Base-by-base conservation (phyloP, 306 rosid species). In the Morella rubra region DNA sequence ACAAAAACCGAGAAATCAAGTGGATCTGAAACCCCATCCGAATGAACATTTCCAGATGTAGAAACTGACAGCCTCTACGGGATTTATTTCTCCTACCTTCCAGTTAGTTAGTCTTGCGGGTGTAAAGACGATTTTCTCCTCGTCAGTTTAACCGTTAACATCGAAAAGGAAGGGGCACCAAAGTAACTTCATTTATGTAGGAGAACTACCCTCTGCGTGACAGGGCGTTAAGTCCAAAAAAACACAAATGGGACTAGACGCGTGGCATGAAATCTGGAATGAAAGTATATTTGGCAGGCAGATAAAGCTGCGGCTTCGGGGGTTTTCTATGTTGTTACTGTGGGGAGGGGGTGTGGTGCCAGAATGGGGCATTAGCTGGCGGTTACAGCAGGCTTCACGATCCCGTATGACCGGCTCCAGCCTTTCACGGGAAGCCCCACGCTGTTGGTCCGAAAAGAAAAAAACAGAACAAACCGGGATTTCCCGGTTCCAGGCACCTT, bases 321-420 rank as follows among this genome's bases (percentile, higher is more conserved):
- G 80, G 55, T 27, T 52, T 46, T 62, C 1, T 74, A 76, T 52
- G 54, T 75, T 51, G 37, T 72, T 13, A 65, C 80, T 44, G 7
- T 19, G 79, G 87, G 83, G 81, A 84, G 79, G 71, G 84, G 8
- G 24, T 87, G 83, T 77, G 79, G 83, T 80, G 85, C 80, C 90
- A 84, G 90, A 78, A 79, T 62, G 76, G 76, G 85, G 55, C 73
- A 83, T 83, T 83, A 90, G 91, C 92, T 86, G 87, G 87, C 91
- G 83, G 95, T 90, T 90, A 86, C 76, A 81, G 76, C 81, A 77
- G 84, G 81, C 67, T 82, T 69, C 73, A 79, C 80, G 73, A 81
- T 56, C 84, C 78, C 77, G 71, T 60, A 73, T 73, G 80, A 55
- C 76, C 75, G 85, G 86, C 46, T 77, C 83, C 81, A 77, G 44